These are phyloP conservation scores for Arthrinium phaeospermum DNA, from an alignment of 2,329 filamentous ascomycete species.

Conservation along the genomic window DNA sequence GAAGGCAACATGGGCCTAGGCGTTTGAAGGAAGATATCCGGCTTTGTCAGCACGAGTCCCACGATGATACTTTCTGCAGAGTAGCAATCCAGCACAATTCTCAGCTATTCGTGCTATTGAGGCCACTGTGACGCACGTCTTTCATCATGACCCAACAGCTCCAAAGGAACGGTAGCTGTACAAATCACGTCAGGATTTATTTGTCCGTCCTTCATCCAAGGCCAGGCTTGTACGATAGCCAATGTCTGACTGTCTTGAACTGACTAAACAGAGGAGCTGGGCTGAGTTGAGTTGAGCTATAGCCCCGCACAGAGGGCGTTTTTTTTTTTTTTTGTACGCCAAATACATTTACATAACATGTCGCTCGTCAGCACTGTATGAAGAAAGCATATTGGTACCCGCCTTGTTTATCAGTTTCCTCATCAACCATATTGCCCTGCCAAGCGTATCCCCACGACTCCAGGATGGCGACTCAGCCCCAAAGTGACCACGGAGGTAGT, in stretches of 20 bases:
- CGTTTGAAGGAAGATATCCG: conserved; percentile 11
- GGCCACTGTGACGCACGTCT: not conserved
- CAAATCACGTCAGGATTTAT: not conserved
- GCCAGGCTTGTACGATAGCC: too few species aligned
- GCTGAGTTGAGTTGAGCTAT: not conserved
- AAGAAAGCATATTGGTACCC: not conserved
- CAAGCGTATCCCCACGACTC: not conserved
- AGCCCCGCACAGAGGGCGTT: not conserved
- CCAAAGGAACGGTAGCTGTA: not conserved
- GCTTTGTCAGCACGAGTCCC: conserved; percentile 9
- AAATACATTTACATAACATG: too few species aligned
- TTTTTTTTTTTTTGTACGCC: not conserved
- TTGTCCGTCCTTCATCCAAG: not conserved
- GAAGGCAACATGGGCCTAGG: conserved; percentile 1
- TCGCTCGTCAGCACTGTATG: not conserved
- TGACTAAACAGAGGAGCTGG: not conserved
- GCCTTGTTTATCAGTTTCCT: not conserved
- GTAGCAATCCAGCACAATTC: not conserved
- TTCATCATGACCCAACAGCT: not conserved
- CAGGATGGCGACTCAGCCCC: not conserved
- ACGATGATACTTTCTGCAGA: conserved; percentile 2
- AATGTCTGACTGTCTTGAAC: not conserved
- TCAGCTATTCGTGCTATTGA: not conserved
- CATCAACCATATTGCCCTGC: not conserved
- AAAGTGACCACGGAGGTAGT: not conserved